phyloP scores from a whole-genome alignment of 306 rosid genomes.

The Corylus heterophylla region DNA sequence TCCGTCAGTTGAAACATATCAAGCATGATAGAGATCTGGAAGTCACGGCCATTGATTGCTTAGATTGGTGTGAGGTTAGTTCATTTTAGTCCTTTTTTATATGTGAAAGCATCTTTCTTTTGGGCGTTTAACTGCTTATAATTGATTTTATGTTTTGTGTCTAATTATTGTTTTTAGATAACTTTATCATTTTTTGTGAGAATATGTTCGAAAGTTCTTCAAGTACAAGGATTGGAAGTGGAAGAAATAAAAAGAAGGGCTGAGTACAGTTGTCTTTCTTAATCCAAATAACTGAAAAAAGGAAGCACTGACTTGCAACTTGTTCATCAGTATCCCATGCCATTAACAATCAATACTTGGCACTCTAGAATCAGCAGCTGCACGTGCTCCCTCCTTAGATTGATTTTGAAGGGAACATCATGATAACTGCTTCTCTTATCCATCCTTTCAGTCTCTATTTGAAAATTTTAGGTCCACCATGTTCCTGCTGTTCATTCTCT shows the following conservation, averaged over 20 bases:
- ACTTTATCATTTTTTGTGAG: not conserved
- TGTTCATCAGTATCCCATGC: not conserved
- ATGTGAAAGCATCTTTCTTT: not conserved
- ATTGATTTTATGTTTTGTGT: not conserved
- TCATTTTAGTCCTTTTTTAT: slow-evolving; percentile 2
- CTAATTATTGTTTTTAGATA: not conserved
- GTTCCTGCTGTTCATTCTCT: not conserved
- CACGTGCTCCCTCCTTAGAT: not conserved
- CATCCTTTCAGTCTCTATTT: not conserved
- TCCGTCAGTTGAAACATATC: slow-evolving; percentile 49
- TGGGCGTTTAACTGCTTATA: not conserved
- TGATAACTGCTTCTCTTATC: not conserved
- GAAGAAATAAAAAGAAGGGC: not conserved
- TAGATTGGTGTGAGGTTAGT: slow-evolving; percentile 88
- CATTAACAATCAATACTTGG: not conserved
- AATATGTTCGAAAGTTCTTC: too few relatives aligned
- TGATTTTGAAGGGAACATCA: not conserved
- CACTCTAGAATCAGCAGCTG: not conserved
- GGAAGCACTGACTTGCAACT: not conserved
- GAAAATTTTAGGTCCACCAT: not conserved
- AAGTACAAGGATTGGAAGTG: not conserved
- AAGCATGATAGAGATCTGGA: slow-evolving; percentile 45
- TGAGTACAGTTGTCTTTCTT: not conserved
- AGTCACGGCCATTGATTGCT: slow-evolving; percentile 77
- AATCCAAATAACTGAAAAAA: too few relatives aligned